phyloP scores from a whole-genome alignment of 768 basidiomycete species.

The Tylopilus plumbeoviolaceoides region DNA sequence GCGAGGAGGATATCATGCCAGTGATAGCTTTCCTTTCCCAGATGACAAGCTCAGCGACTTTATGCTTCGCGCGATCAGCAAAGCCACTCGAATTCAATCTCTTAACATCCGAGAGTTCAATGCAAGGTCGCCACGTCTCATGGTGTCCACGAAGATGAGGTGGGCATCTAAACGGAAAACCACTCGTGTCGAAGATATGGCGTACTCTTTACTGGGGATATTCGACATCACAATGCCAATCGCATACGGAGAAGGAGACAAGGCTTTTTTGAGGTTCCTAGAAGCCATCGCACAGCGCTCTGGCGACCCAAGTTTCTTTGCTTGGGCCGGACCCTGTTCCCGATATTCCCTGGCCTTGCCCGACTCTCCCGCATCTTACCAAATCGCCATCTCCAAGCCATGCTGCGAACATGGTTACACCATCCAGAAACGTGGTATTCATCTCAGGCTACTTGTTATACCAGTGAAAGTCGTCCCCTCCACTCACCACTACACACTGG shows the following conservation, averaged over 20 bases:
- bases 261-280: conserved; percentile 8
- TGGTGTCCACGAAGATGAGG: conserved; percentile 13
- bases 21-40: conserved; percentile 1
- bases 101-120: conserved; percentile 1
- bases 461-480: background rate
- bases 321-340: conserved; percentile 9
- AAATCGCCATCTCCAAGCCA: background rate
- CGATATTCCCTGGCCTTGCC: conserved; percentile 6
- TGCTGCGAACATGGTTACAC: conserved; percentile 5
- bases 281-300: conserved; percentile 12
- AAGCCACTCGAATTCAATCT: background rate
- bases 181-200: conserved; percentile 7
- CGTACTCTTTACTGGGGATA: conserved; percentile 11
- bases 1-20: background rate
- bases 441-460: conserved; percentile 7
- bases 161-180: conserved; percentile 14
- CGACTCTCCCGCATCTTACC: conserved; percentile 11
- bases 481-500: background rate
- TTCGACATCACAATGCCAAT: conserved; percentile 12
- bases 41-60: conserved; percentile 11
- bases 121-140: background rate
- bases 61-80: conserved; percentile 1
- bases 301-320: conserved; percentile 13
- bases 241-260: conserved; percentile 11
- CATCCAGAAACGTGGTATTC: conserved; percentile 10